Conservation (phyloP, 805 yeast species). For the Candida succiphila region DNA sequence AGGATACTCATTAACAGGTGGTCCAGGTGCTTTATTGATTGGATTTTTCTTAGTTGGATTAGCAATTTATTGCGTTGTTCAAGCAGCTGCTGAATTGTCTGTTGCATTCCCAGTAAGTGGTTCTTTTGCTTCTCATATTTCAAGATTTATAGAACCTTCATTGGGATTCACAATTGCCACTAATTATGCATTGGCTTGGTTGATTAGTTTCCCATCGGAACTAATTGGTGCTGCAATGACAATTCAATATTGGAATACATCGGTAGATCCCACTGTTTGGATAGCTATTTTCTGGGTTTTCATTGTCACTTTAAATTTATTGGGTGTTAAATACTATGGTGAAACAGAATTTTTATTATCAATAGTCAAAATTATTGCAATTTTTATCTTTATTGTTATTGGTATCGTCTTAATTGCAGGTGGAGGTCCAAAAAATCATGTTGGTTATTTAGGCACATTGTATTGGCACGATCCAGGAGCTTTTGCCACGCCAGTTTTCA, state of each 20-base stretch:
- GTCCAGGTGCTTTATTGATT: conserved; percentile 17
- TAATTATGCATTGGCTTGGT: conserved; percentile 47
- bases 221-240: conserved; percentile 52
- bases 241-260: conserved; percentile 43
- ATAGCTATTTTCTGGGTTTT: conserved; percentile 42
- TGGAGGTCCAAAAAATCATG: conserved; percentile 33
- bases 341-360: conserved; percentile 46
- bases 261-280: conserved; percentile 51
- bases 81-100: conserved; percentile 41
- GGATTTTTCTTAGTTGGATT: conserved; percentile 12
- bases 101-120: conserved; percentile 46
- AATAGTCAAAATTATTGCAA: conserved; percentile 36
- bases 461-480: conserved; percentile 49
- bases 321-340: conserved; percentile 46
- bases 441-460: conserved; percentile 37
- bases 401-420: conserved; percentile 41
- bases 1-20: conserved; percentile 34
- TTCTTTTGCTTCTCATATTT: conserved; percentile 32
- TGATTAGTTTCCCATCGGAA: conserved; percentile 48
- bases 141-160: conserved; percentile 45
- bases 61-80: conserved; percentile 19
- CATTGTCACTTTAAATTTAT: conserved; percentile 37
- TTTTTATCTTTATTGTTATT: conserved; percentile 36
- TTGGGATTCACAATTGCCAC: conserved; percentile 45
- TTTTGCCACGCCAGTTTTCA: conserved; percentile 38